Evolutionary conservation across 2,329 filamentous ascomycete species (phyloP).

Genomic region (Podosphaera xanthii): DNA sequence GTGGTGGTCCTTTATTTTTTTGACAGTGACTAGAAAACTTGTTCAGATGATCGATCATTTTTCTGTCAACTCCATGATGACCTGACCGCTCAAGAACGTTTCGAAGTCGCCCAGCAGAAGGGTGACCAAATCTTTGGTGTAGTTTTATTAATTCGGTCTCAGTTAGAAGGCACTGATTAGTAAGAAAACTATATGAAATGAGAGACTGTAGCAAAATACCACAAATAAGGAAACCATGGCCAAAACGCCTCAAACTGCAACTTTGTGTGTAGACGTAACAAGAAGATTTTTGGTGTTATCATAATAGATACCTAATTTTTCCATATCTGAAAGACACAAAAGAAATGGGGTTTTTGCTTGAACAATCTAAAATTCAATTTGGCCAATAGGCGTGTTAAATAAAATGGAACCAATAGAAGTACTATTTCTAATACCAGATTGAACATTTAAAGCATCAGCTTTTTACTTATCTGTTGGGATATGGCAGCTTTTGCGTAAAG

Average conservation of each 20-base stretch:
- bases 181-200: not conserved
- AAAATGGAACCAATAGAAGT: not conserved
- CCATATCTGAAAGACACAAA: not conserved
- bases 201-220: not conserved
- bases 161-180: not conserved
- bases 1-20: no score
- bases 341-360: not conserved
- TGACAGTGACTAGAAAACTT: no score
- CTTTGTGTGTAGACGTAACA: not conserved
- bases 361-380: conserved; percentile 1
- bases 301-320: not conserved
- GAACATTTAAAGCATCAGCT: not conserved
- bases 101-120: not conserved
- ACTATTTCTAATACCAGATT: not conserved
- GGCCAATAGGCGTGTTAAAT: not conserved
- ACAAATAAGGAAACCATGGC: not conserved
- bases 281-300: not conserved
- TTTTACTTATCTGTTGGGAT: not conserved
- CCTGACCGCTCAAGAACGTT: not conserved
- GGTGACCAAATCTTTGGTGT: not conserved
- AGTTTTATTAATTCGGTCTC: not conserved
- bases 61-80: no score
- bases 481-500: not conserved
- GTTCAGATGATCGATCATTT: no score
- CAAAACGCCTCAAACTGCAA: not conserved